Base-by-base conservation (phyloP, 257 asterid species). In the Nicotiana noctiflora region DNA sequence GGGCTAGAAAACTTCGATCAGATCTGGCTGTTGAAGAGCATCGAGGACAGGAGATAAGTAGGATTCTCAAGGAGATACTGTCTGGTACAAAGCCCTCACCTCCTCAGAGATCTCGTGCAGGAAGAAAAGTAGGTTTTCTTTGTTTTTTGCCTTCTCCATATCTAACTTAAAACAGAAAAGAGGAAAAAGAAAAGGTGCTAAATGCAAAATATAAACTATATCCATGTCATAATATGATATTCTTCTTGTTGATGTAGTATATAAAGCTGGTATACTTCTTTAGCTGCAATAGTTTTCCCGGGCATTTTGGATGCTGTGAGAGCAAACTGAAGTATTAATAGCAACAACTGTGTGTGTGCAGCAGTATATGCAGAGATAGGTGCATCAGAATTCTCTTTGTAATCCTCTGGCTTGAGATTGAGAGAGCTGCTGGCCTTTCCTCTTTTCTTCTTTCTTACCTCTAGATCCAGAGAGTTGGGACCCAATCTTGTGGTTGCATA, bases 21-120 rank as follows among this genome's bases (percentile, higher is more conserved):
- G 98, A 94, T 88, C 93, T 94, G 79, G 94, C 95, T 79, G 70
- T 85, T 79, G 98, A 94, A 87, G 97, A 93, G 88, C 93, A 89
- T 23, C 96, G 89, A 80, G 93, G 93, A 40, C 89, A 84, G 84
- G 98, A 93, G 87, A 86, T 94, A 81, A 89, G 86, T 85, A 92
- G 92, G 87, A 87, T 93, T 78, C 92, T 94, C 59, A 86, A 90
- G 89, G 97, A 93, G 84, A 88, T 92, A 70, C 85, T 89, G 83
- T 90, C 91, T 67, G 90, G 87, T 79, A 85, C 93, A 25, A 89
- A 88, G 81, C 82, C 84, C 67, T 85, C 86, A 80, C 81, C 79
- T 84, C 65, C 86, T 72, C 94, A 84, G 72, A 89, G 87, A 87
- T 68, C 94, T 81, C 90, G 84, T 62, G 82, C 86, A 52, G 93